Evolutionary conservation across 2,329 filamentous ascomycete genomes (phyloP), one percentile per base, ranked within the genome.

Genomic region (Boeremia exigua): DNA sequence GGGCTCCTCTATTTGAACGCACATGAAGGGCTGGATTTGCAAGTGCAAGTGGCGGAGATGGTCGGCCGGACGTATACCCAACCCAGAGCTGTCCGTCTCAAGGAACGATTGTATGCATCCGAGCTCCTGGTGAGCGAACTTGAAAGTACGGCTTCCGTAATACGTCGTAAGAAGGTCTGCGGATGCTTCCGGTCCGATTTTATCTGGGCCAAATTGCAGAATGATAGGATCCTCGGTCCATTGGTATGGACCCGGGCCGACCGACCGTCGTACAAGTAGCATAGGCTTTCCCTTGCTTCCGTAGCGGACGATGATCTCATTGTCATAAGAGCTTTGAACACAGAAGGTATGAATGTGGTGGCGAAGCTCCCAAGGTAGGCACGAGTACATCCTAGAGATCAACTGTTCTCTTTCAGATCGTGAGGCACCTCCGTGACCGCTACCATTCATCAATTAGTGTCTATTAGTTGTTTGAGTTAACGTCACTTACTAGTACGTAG

Each of bases 311-410:
- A 67, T 57, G 12, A 67, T 63, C 28, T 67, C 63, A 19, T 66
- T 58, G 43, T 67, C 65, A 12, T 58, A 58, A 4, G 37, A 15
- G 10, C 65, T 58, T 39, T 66, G 54, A 7, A 65, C 55, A 14
- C 59, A 66, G 30, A 58, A 66, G 3, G 54, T 45, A 34, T 65
- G 61, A 48, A 67, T 54, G 23, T 56, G 51, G 28, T 66, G 57
- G 25, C 65, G 65, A 30, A 67, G 55, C 34, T 67, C 65, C 45
- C 61, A 61, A 29, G 65, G 63, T n/a, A 67, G 44, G 37, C 32
- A 37, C 10, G 42, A 47, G 25, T 61, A 59, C 19, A 61, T 40
- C 5, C 37, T 37, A 10, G 39, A 36, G 23, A 48, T 48, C 11
- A 12, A 32, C 9, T 50, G 47, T 12, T 37, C 36, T 6, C 40